Evolutionary conservation across 116 monocot genomes (phyloP), one percentile per base, ranked within the genome.

Genomic region (Cymodocea nodosa): DNA sequence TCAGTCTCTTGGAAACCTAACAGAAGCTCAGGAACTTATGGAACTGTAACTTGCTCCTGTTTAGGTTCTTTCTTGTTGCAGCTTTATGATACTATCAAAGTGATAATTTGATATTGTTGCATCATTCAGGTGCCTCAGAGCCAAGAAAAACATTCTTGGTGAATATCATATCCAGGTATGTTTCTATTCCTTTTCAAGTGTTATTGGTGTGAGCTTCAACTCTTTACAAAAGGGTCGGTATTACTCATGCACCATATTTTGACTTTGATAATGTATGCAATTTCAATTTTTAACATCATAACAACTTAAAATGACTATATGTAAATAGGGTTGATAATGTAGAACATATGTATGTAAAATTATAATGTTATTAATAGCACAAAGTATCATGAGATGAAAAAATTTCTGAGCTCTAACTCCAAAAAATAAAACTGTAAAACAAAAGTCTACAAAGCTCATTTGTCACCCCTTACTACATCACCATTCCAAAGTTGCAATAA

Each of bases 161-260:
- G 71, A 76, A 63, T 66, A 82, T 66, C 84, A 90, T 81, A 59
- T 94, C 64, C 89, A 89, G 89, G 93, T 85, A 37, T 20, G 17
- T 1, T 17, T 17, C 50, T 44, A 30, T 36, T 62, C 14, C 9
- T n/a, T 20, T 17, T 36, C 15, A 17, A n/a, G 25, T 2, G 15
- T 15, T n/a, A 16, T 6, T 16, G 3, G 34, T 62, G 10, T 62
- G 35, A 37, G 34, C 35, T 60, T 36, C 0, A 60, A 4, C 7
- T 30, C 3, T 60, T 60, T 15, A 60, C 44, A 6, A 44, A 44
- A 44, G 44, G 44, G 44, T 11, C 5, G 44, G 44, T 44, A 8
- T 44, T 44, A 6, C 44, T 44, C 9, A 11, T 44, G 17, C 36
- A 15, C 6, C 34, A 30, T 34, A 15, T 23, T 20, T 11, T 57